Conservation (phyloP, 2,329 filamentous ascomycete species). For the Teratosphaeriaceae sp. region DNA sequence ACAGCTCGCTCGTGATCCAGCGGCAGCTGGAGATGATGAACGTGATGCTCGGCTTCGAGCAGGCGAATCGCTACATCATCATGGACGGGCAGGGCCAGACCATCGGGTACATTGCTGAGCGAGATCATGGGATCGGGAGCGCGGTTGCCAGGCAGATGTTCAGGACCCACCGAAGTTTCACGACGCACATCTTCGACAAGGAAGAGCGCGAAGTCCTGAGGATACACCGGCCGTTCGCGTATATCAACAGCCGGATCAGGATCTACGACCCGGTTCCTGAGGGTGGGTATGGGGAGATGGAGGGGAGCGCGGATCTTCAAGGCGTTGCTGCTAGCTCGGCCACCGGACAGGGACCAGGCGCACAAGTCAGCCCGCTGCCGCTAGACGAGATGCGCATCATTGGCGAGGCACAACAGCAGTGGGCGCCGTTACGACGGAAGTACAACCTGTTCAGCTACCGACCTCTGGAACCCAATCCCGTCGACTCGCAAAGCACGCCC, state of each 20-base stretch:
- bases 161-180: slow-evolving; percentile 57
- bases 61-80: slow-evolving; percentile 60
- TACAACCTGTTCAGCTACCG: slow-evolving; percentile 59
- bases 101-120: slow-evolving; percentile 58
- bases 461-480: slow-evolving; percentile 30
- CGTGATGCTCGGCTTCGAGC: slow-evolving; percentile 58
- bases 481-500: slow-evolving; percentile 26
- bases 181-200: slow-evolving; percentile 58
- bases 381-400: slow-evolving; percentile 55
- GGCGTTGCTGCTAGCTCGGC: slow-evolving; percentile 38
- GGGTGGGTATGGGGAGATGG: slow-evolving; percentile 29
- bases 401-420: slow-evolving; percentile 57
- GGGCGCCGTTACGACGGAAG: slow-evolving; percentile 56
- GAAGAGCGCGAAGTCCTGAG: slow-evolving; percentile 54
- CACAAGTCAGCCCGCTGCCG: slow-evolving; percentile 48
- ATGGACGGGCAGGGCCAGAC: slow-evolving; percentile 58
- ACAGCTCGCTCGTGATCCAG: slow-evolving; percentile 57
- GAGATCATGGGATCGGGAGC: slow-evolving; percentile 52
- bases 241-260: slow-evolving; percentile 54
- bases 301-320: slow-evolving; percentile 36
- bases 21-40: slow-evolving; percentile 61
- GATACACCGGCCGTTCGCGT: slow-evolving; percentile 59
- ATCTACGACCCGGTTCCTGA: slow-evolving; percentile 47
- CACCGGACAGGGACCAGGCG: slow-evolving; percentile 35
- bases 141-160: slow-evolving; percentile 54